Base-by-base conservation (phyloP, 2,329 filamentous ascomycete species). In the Claviceps sp. region DNA sequence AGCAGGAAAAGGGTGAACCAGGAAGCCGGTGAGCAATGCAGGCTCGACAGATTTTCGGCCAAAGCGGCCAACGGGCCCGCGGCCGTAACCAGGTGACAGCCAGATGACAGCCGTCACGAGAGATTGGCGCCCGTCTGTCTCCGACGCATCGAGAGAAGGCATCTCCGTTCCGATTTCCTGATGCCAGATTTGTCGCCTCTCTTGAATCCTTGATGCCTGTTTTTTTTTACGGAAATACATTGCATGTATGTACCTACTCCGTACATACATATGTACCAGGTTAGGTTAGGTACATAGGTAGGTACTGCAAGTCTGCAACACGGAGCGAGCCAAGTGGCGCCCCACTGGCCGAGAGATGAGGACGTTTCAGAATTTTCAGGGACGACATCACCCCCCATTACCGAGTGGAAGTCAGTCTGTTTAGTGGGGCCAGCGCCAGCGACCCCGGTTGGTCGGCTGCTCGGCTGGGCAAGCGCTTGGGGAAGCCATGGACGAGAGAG, bases 321-420 rank as follows among this genome's bases (percentile, higher is more conserved):
- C 39, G 20, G 39, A 42, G 17, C 39, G 17, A 42, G 39, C 9
- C 17, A 20, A 42, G 17, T 9, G n/a, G 39, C 39, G 40, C 40
- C 9, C 11, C 20, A 23, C 20, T 43, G 40, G 40, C 20, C 16
- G 48, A 51, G 51, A 55, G 49, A 55, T 53, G 51, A 53, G 46
- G 46, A 46, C 26, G 26, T 51, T 34, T 34, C 26, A 29, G 26
- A 29, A 26, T 6, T 55, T 55, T 53, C 53, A 55, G 47, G 53
- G 43, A 49, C 43, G 39, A 42, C 11, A 14, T 11, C 29, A 44
- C 49, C 49, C 53, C 53, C 39, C 53, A 50, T 17, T 38, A 29
- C 40, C 40, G 20, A 20, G 20, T 20, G 14, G 45, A 47, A 47
- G 29, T 34, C 29, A 42, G 40, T 43, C 40, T 55, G 51, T 55